A percentile compares a stretch with the other conserved stretches of the same genome.
Evolutionary conservation across 495 filamentous ascomycete species (phyloP).

Genomic region (Xylaria nigripes): DNA sequence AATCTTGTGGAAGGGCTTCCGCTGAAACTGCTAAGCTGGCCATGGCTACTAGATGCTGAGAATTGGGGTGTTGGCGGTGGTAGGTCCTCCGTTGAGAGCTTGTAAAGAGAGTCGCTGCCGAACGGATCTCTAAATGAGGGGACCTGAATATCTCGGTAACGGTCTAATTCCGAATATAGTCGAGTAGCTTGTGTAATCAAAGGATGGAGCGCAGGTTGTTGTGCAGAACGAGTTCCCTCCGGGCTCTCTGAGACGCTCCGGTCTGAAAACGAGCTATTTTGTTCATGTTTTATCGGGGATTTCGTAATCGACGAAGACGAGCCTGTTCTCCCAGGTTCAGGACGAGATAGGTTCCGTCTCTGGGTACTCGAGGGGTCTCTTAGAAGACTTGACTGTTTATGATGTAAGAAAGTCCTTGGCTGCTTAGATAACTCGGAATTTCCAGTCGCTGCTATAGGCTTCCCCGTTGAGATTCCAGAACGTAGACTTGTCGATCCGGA

Average conservation of each 20-base stretch:
- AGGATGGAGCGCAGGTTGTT: constrained; percentile 27
- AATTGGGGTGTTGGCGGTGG: constrained; percentile 59
- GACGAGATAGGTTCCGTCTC: constrained; percentile 22
- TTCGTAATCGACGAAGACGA: constrained; percentile 34
- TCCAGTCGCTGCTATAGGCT: constrained; percentile 8
- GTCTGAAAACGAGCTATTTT: constrained; percentile 23
- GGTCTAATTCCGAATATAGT: constrained; percentile 47
- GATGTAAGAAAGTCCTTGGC: constrained; percentile 35
- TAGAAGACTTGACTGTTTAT: constrained; percentile 41
- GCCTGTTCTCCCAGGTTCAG: constrained; percentile 30
- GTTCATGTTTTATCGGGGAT: constrained; percentile 25
- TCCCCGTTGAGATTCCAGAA: constrained; percentile 12
- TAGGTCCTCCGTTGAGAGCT: constrained; percentile 49
- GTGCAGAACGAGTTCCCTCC: constrained; percentile 28
- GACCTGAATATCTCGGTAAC: constrained; percentile 37
- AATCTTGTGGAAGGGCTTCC: constrained; percentile 90
- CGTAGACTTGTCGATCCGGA: constrained; percentile 20
- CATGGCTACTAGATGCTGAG: constrained; percentile 41
- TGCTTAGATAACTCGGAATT: constrained; percentile 16
- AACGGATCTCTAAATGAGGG: constrained; percentile 20
- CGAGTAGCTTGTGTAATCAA: constrained; percentile 27
- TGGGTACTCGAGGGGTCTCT: constrained; percentile 23
- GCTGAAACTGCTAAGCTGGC: constrained; percentile 50
- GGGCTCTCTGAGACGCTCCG: constrained; percentile 33
- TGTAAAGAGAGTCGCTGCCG: constrained; percentile 34